These are phyloP conservation scores for Cordyceps fumosorosea DNA, from an alignment of 2,329 filamentous ascomycete genomes.

Conservation along the genomic window DNA sequence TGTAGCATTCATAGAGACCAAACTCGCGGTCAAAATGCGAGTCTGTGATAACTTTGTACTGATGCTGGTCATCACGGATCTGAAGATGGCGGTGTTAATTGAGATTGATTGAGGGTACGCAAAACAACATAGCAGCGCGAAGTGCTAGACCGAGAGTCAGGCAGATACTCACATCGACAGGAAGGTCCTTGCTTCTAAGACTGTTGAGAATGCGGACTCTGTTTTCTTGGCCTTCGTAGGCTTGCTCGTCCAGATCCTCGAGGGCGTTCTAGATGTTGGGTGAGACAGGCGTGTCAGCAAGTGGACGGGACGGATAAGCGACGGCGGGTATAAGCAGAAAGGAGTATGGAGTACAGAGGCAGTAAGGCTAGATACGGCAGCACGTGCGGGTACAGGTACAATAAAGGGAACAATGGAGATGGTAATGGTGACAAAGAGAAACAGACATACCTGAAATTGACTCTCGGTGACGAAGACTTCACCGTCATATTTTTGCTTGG, in stretches of 20 bases:
- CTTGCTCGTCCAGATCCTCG: slow-evolving; percentile 33
- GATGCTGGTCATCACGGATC: slow-evolving; percentile 38
- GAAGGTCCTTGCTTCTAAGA: slow-evolving; percentile 37
- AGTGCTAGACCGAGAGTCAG: slow-evolving; percentile 9
- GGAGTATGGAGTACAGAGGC: slow-evolving; percentile 1
- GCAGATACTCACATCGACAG: slow-evolving; percentile 41
- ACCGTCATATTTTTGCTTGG: slow-evolving; percentile 31
- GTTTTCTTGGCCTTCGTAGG: slow-evolving; percentile 39
- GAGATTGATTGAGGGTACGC: not conserved
- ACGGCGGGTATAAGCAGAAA: slow-evolving; percentile 15
- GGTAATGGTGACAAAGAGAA: not conserved
- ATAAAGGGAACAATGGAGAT: not conserved
- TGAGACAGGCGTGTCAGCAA: slow-evolving; percentile 4
- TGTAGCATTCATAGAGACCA: slow-evolving; percentile 34
- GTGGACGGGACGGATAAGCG: not conserved
- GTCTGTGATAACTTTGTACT: slow-evolving; percentile 39
- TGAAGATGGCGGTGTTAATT: slow-evolving; percentile 20
- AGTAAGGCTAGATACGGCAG: slow-evolving; percentile 4
- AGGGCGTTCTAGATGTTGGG: slow-evolving; percentile 28
- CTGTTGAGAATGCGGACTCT: slow-evolving; percentile 39
- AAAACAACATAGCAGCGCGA: slow-evolving; percentile 14
- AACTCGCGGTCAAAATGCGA: slow-evolving; percentile 37
- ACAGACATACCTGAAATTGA: slow-evolving; percentile 33
- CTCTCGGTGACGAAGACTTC: slow-evolving; percentile 28
- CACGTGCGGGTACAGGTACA: not conserved